Percentiles rank a stretch among this genome's conserved stretches.
phyloP scores from a whole-genome alignment of 768 basidiomycete genomes.

The Hydnomerulius pinastri region DNA sequence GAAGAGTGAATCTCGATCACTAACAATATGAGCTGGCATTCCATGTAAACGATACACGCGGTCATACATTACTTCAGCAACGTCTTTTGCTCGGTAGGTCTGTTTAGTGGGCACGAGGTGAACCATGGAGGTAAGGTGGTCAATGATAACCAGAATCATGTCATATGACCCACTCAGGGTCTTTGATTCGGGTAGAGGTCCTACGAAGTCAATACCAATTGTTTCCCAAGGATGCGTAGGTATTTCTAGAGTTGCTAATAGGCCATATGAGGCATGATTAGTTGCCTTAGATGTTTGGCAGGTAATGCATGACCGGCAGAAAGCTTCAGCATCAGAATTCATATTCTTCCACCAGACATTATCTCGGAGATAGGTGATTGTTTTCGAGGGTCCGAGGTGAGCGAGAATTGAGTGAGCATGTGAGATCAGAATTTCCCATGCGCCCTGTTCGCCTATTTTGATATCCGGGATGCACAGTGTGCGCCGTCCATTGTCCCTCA shows the following conservation, averaged over 20 bases:
- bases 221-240: slow-evolving; percentile 14
- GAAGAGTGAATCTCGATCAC: slow-evolving; percentile 33
- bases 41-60: slow-evolving; percentile 33
- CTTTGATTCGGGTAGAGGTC: slow-evolving; percentile 16
- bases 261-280: slow-evolving; percentile 10
- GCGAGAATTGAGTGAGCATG: slow-evolving; percentile 28
- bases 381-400: slow-evolving; percentile 25
- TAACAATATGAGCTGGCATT: slow-evolving; percentile 25
- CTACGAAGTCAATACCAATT: slow-evolving; percentile 20
- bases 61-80: slow-evolving; percentile 29
- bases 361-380: slow-evolving; percentile 23
- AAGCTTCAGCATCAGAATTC: slow-evolving; percentile 26
- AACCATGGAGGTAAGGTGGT: slow-evolving; percentile 24
- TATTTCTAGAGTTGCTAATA: neutral
- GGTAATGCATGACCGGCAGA: slow-evolving; percentile 21
- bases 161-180: slow-evolving; percentile 22
- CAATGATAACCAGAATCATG: slow-evolving; percentile 25
- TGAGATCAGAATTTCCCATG: slow-evolving; percentile 23
- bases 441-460: neutral
- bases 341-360: slow-evolving; percentile 43
- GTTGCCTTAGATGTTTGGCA: slow-evolving; percentile 12
- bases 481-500: slow-evolving; percentile 14
- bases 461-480: slow-evolving; percentile 25
- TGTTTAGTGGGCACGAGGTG: slow-evolving; percentile 23
- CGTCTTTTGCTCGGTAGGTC: slow-evolving; percentile 21